Evolutionary conservation across 2,329 filamentous ascomycete species (phyloP).

Genomic region (Arthrobotrys megalospora): DNA sequence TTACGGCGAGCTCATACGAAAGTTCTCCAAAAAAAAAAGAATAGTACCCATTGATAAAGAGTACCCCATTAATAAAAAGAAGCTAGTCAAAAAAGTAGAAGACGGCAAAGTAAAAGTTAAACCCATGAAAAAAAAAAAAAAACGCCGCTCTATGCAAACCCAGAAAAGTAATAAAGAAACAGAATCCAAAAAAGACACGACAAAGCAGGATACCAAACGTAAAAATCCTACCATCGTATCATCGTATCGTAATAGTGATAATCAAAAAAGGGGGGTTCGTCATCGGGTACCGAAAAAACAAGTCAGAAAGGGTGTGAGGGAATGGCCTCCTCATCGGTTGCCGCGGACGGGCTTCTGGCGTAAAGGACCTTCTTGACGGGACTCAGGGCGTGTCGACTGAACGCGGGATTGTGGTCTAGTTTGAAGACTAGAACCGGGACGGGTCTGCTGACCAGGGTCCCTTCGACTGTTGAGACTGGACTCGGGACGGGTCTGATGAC

Average conservation of each 20-base stretch:
- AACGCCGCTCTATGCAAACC: conserved; percentile 24
- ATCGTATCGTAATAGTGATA: not conserved
- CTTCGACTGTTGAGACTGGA: not conserved
- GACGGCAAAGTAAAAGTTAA: no score
- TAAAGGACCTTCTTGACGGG: conserved; percentile 13
- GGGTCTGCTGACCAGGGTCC: not conserved
- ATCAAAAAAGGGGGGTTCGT: not conserved
- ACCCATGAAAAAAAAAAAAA: not conserved
- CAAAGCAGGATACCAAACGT: not conserved
- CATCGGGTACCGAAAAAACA: not conserved
- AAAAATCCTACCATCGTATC: not conserved
- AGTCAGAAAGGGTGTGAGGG: conserved; percentile 1
- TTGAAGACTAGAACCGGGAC: not conserved
- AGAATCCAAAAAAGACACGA: not conserved
- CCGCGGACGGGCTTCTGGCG: conserved; percentile 29
- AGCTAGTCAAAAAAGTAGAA: no score
- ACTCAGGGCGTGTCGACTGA: conserved; percentile 17
- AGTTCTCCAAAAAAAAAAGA: not conserved
- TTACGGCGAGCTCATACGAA: not conserved
- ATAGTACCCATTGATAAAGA: conserved; percentile 16
- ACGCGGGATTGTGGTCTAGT: conserved; percentile 5
- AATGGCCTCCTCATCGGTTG: conserved; percentile 6
- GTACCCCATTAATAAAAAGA: not conserved
- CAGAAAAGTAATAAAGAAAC: conserved; percentile 17
- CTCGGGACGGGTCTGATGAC: not conserved